These are phyloP conservation scores for Cryptococcus neoformans DNA, from an alignment of 1,284 basidiomycete species.

Conservation along the genomic window DNA sequence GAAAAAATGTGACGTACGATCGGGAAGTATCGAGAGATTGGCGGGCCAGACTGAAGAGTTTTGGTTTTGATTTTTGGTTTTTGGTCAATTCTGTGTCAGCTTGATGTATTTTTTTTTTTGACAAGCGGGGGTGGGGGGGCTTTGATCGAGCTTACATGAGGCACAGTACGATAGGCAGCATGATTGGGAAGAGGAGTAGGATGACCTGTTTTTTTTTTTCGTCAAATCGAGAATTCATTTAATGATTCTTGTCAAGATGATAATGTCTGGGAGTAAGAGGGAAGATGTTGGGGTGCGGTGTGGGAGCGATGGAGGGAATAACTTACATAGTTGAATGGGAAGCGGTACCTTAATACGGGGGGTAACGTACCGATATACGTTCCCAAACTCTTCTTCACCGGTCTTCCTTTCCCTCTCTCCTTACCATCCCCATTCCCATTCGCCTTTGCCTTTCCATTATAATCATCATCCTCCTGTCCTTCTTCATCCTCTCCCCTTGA, in stretches of 20 bases:
- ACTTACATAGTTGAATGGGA: slow-evolving; percentile 59
- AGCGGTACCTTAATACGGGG: slow-evolving; percentile 58
- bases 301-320: neutral
- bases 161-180: slow-evolving; percentile 51
- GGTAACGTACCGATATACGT: slow-evolving; percentile 54
- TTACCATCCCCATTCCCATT: neutral
- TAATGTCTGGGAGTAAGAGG: no score
- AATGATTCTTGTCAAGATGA: no score
- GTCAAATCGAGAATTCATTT: no score
- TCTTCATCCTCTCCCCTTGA: slow-evolving; percentile 7
- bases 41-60: slow-evolving; percentile 18
- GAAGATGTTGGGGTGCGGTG: no score
- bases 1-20: slow-evolving; percentile 23
- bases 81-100: neutral
- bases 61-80: no score
- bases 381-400: slow-evolving; percentile 15
- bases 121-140: neutral
- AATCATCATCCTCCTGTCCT: slow-evolving; percentile 42
- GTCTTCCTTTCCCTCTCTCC: slow-evolving; percentile 4
- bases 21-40: slow-evolving; percentile 32
- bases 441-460: slow-evolving; percentile 5
- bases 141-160: slow-evolving; percentile 21
- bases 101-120: neutral
- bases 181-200: slow-evolving; percentile 60
- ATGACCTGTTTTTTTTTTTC: slow-evolving; percentile 50